Conservation (phyloP, 345 rosid species). For the Aegle marmelos region DNA sequence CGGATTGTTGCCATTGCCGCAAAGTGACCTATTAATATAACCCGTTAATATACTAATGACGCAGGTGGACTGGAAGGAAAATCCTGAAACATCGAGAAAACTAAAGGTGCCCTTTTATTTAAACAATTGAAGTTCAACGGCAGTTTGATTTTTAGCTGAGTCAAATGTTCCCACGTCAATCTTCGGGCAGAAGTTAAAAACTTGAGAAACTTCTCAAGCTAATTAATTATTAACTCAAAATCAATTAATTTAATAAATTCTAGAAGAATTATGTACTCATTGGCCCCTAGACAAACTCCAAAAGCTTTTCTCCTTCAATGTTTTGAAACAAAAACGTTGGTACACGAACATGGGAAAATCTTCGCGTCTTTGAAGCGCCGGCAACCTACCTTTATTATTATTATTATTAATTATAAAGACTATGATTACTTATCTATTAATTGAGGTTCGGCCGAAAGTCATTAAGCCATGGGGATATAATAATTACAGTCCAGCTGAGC, state of each 20-base stretch:
- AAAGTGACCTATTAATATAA: no score
- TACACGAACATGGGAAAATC: conserved; percentile 5
- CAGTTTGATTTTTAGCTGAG: not conserved
- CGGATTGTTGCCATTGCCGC: no score
- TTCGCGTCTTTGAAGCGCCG: not conserved
- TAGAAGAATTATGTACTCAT: not conserved
- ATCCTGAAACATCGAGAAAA: no score
- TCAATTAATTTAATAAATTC: not conserved
- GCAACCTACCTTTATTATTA: conserved; percentile 10
- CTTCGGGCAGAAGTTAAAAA: not conserved
- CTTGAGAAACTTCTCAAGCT: not conserved
- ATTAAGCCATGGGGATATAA: conserved; percentile 5
- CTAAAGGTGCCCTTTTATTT: no score
- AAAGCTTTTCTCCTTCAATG: not conserved
- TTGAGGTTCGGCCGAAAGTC: conserved; percentile 33
- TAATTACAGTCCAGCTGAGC: conserved; percentile 1
- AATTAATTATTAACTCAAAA: not conserved
- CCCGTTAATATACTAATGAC: no score
- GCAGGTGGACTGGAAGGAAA: no score
- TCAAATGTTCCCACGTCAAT: not conserved
- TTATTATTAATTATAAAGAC: not conserved
- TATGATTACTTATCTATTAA: conserved; percentile 15
- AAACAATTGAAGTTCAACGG: not conserved
- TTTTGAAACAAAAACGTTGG: not conserved
- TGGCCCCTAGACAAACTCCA: not conserved